Evolutionary conservation across 2,329 filamentous ascomycete species (phyloP).

Genomic region (Microsporum audouinii): DNA sequence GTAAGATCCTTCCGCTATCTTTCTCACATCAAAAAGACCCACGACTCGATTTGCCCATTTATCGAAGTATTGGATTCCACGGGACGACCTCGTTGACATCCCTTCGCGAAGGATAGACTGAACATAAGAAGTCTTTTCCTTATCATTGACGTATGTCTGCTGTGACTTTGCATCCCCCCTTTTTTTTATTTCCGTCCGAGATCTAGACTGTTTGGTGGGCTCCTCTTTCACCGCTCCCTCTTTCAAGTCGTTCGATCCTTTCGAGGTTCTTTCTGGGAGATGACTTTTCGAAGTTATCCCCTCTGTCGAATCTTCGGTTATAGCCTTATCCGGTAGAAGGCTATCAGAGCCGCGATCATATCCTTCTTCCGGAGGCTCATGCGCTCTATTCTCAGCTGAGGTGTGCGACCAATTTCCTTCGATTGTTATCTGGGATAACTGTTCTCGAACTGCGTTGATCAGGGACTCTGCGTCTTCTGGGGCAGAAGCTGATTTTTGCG

Average conservation of each 20-base stretch:
- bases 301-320: not conserved
- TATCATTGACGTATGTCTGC: conserved; percentile 27
- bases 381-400: not conserved
- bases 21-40: conserved; percentile 39
- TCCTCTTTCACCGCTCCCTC: not conserved
- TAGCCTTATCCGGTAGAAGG: not conserved
- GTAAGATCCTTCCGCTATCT: conserved; percentile 56
- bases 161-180: conserved; percentile 13
- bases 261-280: not conserved
- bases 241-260: not conserved
- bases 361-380: not conserved
- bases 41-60: conserved; percentile 31
- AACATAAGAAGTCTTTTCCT: conserved; percentile 27
- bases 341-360: no score
- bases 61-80: conserved; percentile 29
- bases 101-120: conserved; percentile 29
- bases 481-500: not conserved
- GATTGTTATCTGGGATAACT: not conserved
- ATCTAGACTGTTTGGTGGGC: not conserved
- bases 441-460: not conserved
- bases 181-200: not conserved
- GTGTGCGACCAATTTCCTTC: not conserved
- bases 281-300: not conserved
- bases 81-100: conserved; percentile 25
- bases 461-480: not conserved